Evolutionary conservation across 805 yeast genomes (phyloP), one percentile per base, ranked within the genome.

Genomic region (Ogataea zsoltii): DNA sequence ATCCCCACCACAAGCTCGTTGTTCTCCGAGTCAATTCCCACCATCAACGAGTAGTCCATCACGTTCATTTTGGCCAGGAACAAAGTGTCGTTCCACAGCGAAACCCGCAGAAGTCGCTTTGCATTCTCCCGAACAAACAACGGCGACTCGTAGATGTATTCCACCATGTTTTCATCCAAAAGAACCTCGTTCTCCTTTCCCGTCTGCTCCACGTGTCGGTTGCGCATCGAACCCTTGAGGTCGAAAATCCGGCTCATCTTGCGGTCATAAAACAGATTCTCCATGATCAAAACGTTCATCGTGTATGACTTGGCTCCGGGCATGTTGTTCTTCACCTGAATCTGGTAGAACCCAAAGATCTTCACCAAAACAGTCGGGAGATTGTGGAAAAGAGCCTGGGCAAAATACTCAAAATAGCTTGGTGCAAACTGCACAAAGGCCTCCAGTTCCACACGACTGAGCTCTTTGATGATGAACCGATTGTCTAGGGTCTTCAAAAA

Each of bases 91-190:
- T 95, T 94, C 85, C 96, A 94, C 23, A 94, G 68, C 0, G 97
- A 91, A 0, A 97, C 92, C 38, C 96, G 70, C 39, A 94, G 65
- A 31, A 90, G 68, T 56, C 87, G 83, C 61, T 94, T 94, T 61
- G 90, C 92, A 56, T 90, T 91, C 57, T 92, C 97, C 47, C 92
- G 74, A 5, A 94, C 96, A 71, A 89, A 95, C 30, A 94, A 77
- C 0, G 99, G 99, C 18, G 95, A 85, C 63, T 94, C 99, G 60
- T 89, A 94, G 48, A 95, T 92, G 62, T 89, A 94, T 61, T 94
- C 99, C 49, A 94, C 95, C 99, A 94, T 94, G 61, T 94, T 94
- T 58, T 94, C 99, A 66, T 94, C 99, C 44, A 94, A 68, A 19
- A 94, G 69, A 1, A 94, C 99, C 65, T 94, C 98, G 60, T 94